A percentile compares a stretch with the other conserved stretches of the same genome.
Evolutionary conservation across 2,329 filamentous ascomycete genomes (phyloP).

Genomic region (Botryotinia calthae): DNA sequence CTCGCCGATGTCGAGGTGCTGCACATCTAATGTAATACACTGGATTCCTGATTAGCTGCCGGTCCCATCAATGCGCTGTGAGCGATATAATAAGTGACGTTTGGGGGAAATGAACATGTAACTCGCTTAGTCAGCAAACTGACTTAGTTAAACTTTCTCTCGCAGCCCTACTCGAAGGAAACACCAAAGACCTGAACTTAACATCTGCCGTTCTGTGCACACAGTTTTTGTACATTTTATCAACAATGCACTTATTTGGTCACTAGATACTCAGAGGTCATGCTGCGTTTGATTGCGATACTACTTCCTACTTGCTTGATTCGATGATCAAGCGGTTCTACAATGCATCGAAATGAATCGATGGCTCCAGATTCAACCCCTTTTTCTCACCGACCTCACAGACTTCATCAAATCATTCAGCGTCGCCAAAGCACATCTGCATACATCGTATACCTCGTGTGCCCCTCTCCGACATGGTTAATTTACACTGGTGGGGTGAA

Average conservation of each 20-base stretch:
- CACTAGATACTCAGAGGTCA: neutral
- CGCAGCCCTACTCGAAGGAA: neutral
- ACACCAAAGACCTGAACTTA: neutral
- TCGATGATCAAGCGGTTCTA: neutral
- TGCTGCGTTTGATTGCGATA: neutral
- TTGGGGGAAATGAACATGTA: neutral
- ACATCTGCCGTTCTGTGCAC: neutral
- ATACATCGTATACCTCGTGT: neutral
- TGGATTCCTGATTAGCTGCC: neutral
- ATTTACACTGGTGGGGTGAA: neutral
- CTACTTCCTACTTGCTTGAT: neutral
- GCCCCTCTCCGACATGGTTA: conserved; percentile 1
- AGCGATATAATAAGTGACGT: neutral
- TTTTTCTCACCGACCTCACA: neutral
- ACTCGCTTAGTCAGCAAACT: neutral
- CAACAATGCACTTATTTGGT: neutral
- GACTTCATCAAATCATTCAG: neutral
- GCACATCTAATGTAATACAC: neutral
- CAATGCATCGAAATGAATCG: neutral
- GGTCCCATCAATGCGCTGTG: conserved; percentile 1
- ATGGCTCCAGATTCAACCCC: neutral
- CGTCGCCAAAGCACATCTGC: neutral
- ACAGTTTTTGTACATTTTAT: neutral
- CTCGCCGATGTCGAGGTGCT: neutral
- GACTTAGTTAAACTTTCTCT: neutral